Base-by-base conservation (phyloP, 2,329 filamentous ascomycete species). In the Bipolaris sorokiniana region DNA sequence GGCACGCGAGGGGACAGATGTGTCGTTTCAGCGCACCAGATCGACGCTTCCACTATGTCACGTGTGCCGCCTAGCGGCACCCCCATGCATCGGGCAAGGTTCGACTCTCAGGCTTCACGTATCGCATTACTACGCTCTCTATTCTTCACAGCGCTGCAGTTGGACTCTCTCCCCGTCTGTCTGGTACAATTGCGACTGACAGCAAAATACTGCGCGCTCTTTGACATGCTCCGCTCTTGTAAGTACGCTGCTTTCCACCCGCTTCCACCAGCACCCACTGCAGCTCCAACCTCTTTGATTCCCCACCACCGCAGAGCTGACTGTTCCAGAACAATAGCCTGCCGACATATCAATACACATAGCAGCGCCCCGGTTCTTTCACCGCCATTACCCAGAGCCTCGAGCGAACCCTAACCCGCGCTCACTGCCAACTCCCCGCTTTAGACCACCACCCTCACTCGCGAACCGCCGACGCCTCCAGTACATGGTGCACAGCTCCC, bases 91-190 rank as follows among this genome's bases (percentile, higher is more conserved):
- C 48, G 50, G 54, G 37, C 54, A 57, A 57, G 54, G 54, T 53
- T 57, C 54, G 42, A 48, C 54, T 54, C 44, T 42, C 36, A 42
- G 52, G 42, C 56, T 62, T 62, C 59, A 65, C 64, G 56, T 54
- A 67, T 63, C 69, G 67, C 71, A 74, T 73, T 68, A 66, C 71
- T 74, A 74, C 68, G 63, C 65, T 70, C 66, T 68, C 69, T 76
- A 76, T 76, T 76, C 69, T 76, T 76, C 67, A 58, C 65, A 59
- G 65, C 70, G 61, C 68, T 64, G 62, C 65, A 61, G 54, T 69
- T 67, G 67, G 69, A 62, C 59, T 63, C 56, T 58, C 61, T 37
- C 56, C 42, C 54, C 34, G 38, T 48, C 64, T 51, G 53, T 59
- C 63, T 63, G 50, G 59, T 65, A 62, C 71, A 71, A 74, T 73